Conservation (phyloP, 306 rosid genomes). For the Sechiopsis laciniata region DNA sequence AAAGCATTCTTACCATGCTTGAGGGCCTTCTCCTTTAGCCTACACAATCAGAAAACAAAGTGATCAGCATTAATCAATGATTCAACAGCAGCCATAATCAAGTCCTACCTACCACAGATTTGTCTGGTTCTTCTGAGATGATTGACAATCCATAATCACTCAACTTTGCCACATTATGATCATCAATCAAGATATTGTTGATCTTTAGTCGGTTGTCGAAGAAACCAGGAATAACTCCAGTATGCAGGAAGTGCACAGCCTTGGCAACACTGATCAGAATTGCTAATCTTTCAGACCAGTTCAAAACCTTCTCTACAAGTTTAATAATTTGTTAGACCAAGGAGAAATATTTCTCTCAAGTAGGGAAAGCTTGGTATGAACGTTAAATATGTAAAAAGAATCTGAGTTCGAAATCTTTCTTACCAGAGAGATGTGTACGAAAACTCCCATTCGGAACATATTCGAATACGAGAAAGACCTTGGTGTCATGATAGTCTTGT, state of each 20-base stretch:
- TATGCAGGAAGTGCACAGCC: conserved; percentile 78
- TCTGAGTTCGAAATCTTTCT: neutral
- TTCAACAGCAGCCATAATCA: neutral
- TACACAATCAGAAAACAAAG: conserved; percentile 38
- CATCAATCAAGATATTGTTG: conserved; percentile 63
- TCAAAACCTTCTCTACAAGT: conserved; percentile 54
- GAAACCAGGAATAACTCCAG: conserved; percentile 94
- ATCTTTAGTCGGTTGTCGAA: conserved; percentile 58
- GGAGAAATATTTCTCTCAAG: neutral
- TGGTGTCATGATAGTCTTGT: conserved; percentile 37
- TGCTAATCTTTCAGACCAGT: conserved; percentile 69
- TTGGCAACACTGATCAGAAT: conserved; percentile 66
- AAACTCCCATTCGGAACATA: conserved; percentile 65
- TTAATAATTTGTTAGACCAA: conserved; percentile 6
- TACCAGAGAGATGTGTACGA: conserved; percentile 58
- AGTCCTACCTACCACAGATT: conserved; percentile 53
- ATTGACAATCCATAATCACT: conserved; percentile 85
- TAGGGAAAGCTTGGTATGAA: neutral
- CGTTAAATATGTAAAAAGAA: neutral
- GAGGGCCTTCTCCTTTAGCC: conserved; percentile 49
- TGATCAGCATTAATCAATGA: conserved; percentile 24
- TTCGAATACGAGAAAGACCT: conserved; percentile 65
- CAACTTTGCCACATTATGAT: conserved; percentile 60
- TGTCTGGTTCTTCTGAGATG: conserved; percentile 63
- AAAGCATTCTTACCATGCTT: conserved; percentile 55